Percentiles rank a stretch among this genome's conserved stretches.
Conservation (phyloP, 495 filamentous ascomycete species). For the Neurospora sp. region DNA sequence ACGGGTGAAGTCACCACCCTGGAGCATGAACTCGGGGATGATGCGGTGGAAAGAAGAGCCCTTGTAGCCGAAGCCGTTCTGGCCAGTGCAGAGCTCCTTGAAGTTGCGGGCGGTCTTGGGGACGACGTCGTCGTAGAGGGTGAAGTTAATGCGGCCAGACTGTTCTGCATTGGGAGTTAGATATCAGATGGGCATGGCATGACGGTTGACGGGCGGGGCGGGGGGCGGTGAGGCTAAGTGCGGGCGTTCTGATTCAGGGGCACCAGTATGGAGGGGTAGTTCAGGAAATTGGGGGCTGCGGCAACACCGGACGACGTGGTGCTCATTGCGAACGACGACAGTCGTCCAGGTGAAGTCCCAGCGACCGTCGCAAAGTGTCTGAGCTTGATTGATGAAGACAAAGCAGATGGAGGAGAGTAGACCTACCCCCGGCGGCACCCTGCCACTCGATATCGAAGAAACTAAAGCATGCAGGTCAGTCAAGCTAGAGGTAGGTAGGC, state of each 20-base stretch:
- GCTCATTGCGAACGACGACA: neutral
- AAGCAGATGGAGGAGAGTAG: conserved; percentile 4
- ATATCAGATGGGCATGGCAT: neutral
- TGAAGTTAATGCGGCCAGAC: conserved; percentile 76
- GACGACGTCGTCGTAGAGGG: conserved; percentile 75
- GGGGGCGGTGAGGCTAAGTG: neutral
- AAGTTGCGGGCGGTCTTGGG: conserved; percentile 95
- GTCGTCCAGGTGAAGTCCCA: neutral
- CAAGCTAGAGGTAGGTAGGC: neutral
- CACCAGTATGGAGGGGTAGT: neutral
- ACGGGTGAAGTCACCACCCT: conserved; percentile 98
- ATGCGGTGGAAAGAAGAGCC: conserved; percentile 89
- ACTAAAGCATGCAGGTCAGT: conserved; percentile 10
- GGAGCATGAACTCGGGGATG: conserved; percentile 96
- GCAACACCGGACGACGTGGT: neutral
- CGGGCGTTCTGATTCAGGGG: neutral
- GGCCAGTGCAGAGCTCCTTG: conserved; percentile 82
- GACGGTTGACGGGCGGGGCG: neutral
- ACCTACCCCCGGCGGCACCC: conserved; percentile 56
- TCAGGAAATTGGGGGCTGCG: neutral
- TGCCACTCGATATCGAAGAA: conserved; percentile 47
- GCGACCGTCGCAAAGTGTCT: neutral
- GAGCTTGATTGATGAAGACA: conserved; percentile 4
- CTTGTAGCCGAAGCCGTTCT: conserved; percentile 79
- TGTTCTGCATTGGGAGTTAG: conserved; percentile 45